Evolutionary conservation across 352 stramenopile species (phyloP).

Genomic region (Elongisporangium prolatum): DNA sequence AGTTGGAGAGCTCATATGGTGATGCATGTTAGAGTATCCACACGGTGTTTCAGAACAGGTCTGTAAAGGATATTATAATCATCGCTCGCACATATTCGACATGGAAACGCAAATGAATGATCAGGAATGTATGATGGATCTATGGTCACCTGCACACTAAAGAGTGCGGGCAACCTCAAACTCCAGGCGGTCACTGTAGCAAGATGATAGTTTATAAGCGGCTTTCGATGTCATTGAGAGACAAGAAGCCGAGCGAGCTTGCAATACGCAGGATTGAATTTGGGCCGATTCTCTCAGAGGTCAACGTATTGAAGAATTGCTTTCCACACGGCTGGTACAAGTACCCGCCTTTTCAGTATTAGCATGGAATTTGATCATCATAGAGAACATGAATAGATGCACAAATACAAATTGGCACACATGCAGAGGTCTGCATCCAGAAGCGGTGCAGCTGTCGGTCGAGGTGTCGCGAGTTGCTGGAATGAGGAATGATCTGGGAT

Average conservation of each 20-base stretch:
- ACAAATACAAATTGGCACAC: conserved; percentile 1
- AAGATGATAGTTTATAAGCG: conserved; percentile 43
- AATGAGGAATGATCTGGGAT: not conserved
- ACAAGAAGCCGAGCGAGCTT: conserved; percentile 68
- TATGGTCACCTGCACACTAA: conserved; percentile 74
- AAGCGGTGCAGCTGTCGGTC: not conserved
- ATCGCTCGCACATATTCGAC: not conserved
- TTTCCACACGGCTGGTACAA: conserved; percentile 41
- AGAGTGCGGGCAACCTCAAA: conserved; percentile 75
- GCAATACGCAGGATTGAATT: conserved; percentile 9
- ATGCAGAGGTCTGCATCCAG: not conserved
- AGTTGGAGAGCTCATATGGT: not conserved
- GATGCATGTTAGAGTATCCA: conserved; percentile 1
- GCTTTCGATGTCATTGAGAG: conserved; percentile 31
- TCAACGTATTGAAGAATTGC: conserved; percentile 61
- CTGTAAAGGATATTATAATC: not conserved
- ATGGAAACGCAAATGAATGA: not conserved
- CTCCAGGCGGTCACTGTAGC: conserved; percentile 45
- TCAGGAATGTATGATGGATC: conserved; percentile 46
- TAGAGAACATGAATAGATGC: conserved; percentile 24
- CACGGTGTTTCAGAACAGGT: conserved; percentile 1
- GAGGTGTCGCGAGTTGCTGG: not conserved
- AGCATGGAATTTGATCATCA: conserved; percentile 77
- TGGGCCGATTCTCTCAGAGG: conserved; percentile 55
- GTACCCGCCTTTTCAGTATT: conserved; percentile 52